A percentile compares a stretch with the other conserved stretches of the same genome.
phyloP scores from a whole-genome alignment of 2,329 filamentous ascomycete species.

The Alternaria incomplexa region DNA sequence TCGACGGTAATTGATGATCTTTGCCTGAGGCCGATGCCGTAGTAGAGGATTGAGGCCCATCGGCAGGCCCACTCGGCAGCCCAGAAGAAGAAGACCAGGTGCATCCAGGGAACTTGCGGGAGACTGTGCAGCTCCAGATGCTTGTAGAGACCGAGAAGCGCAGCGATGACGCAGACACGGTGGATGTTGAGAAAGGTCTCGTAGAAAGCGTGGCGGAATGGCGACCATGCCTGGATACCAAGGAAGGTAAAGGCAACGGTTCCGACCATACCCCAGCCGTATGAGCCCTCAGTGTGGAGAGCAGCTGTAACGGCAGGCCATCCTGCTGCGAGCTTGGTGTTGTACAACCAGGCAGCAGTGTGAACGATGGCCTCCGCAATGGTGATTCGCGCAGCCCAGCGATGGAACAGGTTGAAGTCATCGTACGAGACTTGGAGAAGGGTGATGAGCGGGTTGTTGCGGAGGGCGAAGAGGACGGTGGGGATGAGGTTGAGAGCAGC shows the following conservation, averaged over 20 bases:
- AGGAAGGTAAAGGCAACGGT: slow-evolving; percentile 68
- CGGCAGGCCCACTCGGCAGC: slow-evolving; percentile 65
- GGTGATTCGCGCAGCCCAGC: slow-evolving; percentile 80
- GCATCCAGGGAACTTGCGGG: slow-evolving; percentile 75
- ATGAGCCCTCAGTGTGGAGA: slow-evolving; percentile 67
- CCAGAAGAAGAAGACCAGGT: slow-evolving; percentile 80
- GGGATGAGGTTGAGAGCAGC: slow-evolving; percentile 91
- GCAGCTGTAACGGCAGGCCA: slow-evolving; percentile 63
- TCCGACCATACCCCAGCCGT: slow-evolving; percentile 68
- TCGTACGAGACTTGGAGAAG: slow-evolving; percentile 90
- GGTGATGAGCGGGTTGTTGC: slow-evolving; percentile 90
- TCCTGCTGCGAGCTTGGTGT: slow-evolving; percentile 65
- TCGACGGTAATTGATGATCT: slow-evolving; percentile 62
- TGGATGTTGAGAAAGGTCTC: slow-evolving; percentile 93
- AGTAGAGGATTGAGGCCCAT: slow-evolving; percentile 57
- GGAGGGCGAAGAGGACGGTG: slow-evolving; percentile 83
- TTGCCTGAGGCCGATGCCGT: slow-evolving; percentile 60
- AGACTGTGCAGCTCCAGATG: slow-evolving; percentile 74
- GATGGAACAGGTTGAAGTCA: slow-evolving; percentile 89
- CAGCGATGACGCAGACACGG: slow-evolving; percentile 73
- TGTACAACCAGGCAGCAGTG: slow-evolving; percentile 74
- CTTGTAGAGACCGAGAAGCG: slow-evolving; percentile 75
- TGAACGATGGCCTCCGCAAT: slow-evolving; percentile 74
- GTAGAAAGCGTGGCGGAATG: slow-evolving; percentile 92
- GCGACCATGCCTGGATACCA: slow-evolving; percentile 73